phyloP scores from a whole-genome alignment of 306 rosid genomes.

The Fagus crenata region DNA sequence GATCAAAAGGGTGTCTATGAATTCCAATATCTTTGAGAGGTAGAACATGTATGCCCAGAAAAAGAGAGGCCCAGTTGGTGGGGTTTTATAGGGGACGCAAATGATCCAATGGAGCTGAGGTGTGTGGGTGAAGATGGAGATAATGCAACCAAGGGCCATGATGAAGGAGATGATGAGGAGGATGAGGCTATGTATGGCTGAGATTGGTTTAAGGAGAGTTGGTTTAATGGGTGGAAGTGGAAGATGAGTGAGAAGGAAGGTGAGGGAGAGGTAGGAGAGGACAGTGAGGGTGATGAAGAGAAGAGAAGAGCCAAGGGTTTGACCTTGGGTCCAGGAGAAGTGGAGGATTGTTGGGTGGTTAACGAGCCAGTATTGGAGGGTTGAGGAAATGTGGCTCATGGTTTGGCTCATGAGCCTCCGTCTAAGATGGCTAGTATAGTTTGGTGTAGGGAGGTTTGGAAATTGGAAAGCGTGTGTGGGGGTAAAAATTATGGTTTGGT shows the following conservation, averaged over 20 bases:
- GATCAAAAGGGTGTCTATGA: constrained; percentile 6
- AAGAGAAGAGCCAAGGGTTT: constrained; percentile 29
- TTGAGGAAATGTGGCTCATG: background rate
- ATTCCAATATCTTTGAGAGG: background rate
- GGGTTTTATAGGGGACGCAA: background rate
- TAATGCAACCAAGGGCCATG: background rate
- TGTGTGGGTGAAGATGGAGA: background rate
- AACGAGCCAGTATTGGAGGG: constrained; percentile 38
- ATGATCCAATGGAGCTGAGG: background rate
- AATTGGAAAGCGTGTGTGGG: no score
- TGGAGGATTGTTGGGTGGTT: constrained; percentile 43
- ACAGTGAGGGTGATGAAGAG: constrained; percentile 32
- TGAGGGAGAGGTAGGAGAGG: constrained; percentile 36
- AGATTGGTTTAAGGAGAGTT: background rate
- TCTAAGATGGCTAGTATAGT: no score
- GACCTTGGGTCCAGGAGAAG: constrained; percentile 39
- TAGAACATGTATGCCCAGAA: constrained; percentile 5
- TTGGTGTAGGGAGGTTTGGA: no score
- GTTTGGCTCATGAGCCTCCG: background rate
- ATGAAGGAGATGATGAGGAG: background rate
- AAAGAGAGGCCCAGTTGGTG: background rate
- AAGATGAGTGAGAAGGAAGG: constrained; percentile 33
- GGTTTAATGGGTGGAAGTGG: background rate
- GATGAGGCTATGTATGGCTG: background rate
- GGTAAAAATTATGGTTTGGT: no score